A percentile compares a stretch with the other conserved stretches of the same genome.
Conservation (phyloP, 352 stramenopile genomes). For the Phytopythium mirpurense region DNA sequence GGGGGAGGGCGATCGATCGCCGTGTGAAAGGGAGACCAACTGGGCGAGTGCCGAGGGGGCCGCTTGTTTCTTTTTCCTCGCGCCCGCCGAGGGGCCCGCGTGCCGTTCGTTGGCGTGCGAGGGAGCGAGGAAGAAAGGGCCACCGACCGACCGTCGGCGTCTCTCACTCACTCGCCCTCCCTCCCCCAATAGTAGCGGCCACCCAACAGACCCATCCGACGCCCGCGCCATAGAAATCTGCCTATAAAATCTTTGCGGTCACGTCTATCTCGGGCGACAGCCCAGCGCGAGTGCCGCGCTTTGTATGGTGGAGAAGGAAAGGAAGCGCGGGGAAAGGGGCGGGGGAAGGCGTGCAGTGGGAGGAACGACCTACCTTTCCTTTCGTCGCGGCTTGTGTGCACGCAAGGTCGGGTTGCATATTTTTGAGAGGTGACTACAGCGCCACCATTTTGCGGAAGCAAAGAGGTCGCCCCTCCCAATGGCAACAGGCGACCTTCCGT, state of each 20-base stretch:
- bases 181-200: neutral
- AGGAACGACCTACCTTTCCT: too few species aligned
- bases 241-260: conserved; percentile 8
- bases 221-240: conserved; percentile 5
- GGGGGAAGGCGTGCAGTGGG: too few species aligned
- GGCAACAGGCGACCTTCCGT: too few species aligned
- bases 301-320: neutral
- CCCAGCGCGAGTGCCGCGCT: neutral
- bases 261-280: conserved; percentile 4
- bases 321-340: too few species aligned
- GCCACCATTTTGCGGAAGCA: too few species aligned
- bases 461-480: neutral
- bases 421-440: too few species aligned
- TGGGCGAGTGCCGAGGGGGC: conserved; percentile 1
- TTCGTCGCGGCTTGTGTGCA: too few species aligned
- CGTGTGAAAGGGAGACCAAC: neutral
- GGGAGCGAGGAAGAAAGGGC: neutral
- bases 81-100: neutral
- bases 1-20: neutral
- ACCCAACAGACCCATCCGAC: neutral
- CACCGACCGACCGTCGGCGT: neutral
- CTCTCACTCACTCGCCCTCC: neutral
- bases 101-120: neutral
- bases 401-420: too few species aligned
- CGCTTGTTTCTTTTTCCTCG: conserved; percentile 7